Conservation (phyloP, 495 filamentous ascomycete genomes). For the Tuber calosporum region DNA sequence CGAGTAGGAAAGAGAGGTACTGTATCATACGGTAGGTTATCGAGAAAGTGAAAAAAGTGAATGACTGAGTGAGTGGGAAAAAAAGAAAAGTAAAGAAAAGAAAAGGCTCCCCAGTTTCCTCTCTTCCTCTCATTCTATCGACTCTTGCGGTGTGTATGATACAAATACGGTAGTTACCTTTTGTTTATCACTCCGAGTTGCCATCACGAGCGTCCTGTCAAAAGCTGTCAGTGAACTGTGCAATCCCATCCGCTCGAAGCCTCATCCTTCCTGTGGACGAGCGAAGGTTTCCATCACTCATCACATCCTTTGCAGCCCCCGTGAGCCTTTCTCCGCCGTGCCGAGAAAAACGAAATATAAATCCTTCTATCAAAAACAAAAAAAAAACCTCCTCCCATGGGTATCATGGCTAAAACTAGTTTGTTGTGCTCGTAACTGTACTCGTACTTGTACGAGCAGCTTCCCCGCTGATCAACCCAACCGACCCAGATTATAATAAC, state of each 20-base stretch:
- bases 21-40: too few relatives aligned
- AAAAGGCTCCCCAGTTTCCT: neutral
- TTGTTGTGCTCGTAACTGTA: neutral
- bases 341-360: constrained; percentile 4
- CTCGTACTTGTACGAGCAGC: too few relatives aligned
- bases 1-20: neutral
- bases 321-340: neutral
- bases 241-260: neutral
- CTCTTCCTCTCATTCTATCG: neutral
- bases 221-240: neutral
- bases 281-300: neutral
- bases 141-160: too few relatives aligned
- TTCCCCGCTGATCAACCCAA: constrained; percentile 3
- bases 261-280: neutral
- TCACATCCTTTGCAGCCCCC: neutral
- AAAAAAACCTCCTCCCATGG: neutral
- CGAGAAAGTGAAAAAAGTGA: neutral
- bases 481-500: neutral
- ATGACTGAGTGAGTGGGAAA: neutral
- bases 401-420: neutral
- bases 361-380: neutral
- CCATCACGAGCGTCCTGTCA: neutral
- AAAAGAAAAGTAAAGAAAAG: too few relatives aligned
- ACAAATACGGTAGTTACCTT: neutral
- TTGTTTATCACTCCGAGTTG: neutral